Percentiles rank a stretch among this genome's conserved stretches.
Evolutionary conservation across 208 protist genomes (phyloP).

Genomic region (Porcisia deanei): DNA sequence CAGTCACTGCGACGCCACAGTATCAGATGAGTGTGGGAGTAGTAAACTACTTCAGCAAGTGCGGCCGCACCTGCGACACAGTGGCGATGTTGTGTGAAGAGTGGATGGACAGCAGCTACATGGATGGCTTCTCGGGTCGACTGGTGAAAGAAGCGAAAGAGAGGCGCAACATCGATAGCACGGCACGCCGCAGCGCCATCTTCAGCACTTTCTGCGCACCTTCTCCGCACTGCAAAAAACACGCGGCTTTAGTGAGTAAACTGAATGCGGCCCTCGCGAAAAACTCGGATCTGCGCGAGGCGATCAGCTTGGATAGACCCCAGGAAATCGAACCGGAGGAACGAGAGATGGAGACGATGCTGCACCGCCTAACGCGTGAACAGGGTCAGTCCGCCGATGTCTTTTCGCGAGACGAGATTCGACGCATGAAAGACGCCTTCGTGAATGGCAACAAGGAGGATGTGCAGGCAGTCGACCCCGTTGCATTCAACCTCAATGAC

Average conservation of each 20-base stretch:
- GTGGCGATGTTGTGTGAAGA: conserved; percentile 52
- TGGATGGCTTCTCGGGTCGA: conserved; percentile 36
- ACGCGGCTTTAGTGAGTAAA: not conserved
- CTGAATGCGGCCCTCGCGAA: conserved; percentile 20
- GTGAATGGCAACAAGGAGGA: conserved; percentile 51
- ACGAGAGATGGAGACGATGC: conserved; percentile 73
- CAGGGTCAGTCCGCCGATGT: conserved; percentile 51
- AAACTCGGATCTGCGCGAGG: conserved; percentile 2
- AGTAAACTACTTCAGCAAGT: conserved; percentile 40
- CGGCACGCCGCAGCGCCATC: conserved; percentile 2
- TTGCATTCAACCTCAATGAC: conserved; percentile 47
- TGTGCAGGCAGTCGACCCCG: conserved; percentile 52
- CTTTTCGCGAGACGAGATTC: conserved; percentile 69
- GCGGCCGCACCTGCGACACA: conserved; percentile 71
- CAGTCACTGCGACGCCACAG: not conserved
- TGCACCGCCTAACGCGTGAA: conserved; percentile 57
- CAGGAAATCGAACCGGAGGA: conserved; percentile 53
- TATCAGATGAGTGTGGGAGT: conserved; percentile 22
- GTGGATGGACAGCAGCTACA: conserved; percentile 41
- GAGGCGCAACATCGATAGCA: conserved; percentile 9
- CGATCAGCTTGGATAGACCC: conserved; percentile 15
- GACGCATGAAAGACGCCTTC: conserved; percentile 52
- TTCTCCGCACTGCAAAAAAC: conserved; percentile 20
- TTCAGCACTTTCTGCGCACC: conserved; percentile 17
- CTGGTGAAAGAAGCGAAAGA: conserved; percentile 24